phyloP scores from a whole-genome alignment of 257 asterid species.

The Capsicum chinense region DNA sequence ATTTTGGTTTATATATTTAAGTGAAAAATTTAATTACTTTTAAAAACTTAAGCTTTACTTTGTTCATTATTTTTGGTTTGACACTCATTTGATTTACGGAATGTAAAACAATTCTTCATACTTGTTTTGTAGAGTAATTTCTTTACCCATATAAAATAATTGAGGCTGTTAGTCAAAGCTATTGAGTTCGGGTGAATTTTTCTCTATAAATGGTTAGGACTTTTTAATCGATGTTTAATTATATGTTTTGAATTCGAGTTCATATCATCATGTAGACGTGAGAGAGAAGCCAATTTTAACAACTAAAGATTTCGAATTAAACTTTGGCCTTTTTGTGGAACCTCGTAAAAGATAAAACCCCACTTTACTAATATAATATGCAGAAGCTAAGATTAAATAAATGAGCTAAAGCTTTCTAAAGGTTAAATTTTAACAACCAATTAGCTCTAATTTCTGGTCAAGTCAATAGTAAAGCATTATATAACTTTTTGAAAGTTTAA shows the following conservation, averaged over 20 bases:
- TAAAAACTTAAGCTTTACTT: not conserved
- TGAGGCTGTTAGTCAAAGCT: not conserved
- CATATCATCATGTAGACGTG: not conserved
- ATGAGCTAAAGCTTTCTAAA: not conserved
- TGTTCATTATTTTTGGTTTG: not conserved
- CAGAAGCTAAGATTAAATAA: not conserved
- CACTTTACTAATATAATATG: not conserved
- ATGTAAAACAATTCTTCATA: not conserved
- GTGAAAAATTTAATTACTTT: too few relatives aligned
- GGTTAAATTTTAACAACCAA: not conserved
- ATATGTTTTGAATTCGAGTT: not conserved
- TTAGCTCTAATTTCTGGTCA: not conserved
- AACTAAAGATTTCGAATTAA: not conserved
- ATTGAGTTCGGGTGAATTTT: not conserved
- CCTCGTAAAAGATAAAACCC: not conserved
- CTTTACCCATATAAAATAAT: not conserved
- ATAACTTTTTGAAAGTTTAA: not conserved
- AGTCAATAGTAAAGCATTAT: not conserved
- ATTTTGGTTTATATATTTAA: too few relatives aligned
- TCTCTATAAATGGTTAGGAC: not conserved
- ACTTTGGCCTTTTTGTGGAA: not conserved
- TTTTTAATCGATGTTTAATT: not conserved
- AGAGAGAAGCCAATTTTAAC: not conserved
- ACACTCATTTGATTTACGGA: not conserved
- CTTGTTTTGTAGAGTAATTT: not conserved